These are phyloP conservation scores for Piromyces sp. DNA, from an alignment of 192 early-diverging fungal genomes.

Conservation along the genomic window DNA sequence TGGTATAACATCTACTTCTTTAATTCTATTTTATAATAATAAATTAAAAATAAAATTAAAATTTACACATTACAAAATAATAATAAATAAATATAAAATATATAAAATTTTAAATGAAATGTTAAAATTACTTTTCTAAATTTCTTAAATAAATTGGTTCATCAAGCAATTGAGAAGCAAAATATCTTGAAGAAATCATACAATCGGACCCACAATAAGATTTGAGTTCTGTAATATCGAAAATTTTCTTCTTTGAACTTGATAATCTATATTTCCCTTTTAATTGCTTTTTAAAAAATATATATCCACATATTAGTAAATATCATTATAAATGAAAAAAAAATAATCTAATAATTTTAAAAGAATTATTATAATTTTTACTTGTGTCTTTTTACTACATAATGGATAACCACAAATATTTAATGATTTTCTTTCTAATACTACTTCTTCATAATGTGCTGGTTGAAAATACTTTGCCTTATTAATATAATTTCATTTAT, in stretches of 20 bases:
- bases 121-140: slow-evolving; percentile 4
- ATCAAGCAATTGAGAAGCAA: slow-evolving; percentile 45
- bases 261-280: slow-evolving; percentile 54
- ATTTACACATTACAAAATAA: no score
- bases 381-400: slow-evolving; percentile 21
- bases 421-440: slow-evolving; percentile 52
- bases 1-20: not conserved
- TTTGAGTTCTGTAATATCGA: slow-evolving; percentile 47
- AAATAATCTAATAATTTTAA: no score
- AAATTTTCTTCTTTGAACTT: slow-evolving; percentile 50
- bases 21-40: not conserved
- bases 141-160: slow-evolving; percentile 58
- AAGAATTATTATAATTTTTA: not conserved
- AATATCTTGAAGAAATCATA: slow-evolving; percentile 52
- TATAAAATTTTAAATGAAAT: no score
- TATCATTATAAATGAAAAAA: slow-evolving; percentile 1
- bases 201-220: slow-evolving; percentile 55
- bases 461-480: slow-evolving; percentile 47
- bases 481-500: not conserved
- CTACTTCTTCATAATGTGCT: slow-evolving; percentile 42
- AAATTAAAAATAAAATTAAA: no score
- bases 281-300: slow-evolving; percentile 21
- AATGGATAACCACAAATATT: slow-evolving; percentile 70
- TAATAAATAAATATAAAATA: no score
- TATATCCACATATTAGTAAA: no score